phyloP scores from a whole-genome alignment of 148 eudicot species.

The Persicaria tinctoria region DNA sequence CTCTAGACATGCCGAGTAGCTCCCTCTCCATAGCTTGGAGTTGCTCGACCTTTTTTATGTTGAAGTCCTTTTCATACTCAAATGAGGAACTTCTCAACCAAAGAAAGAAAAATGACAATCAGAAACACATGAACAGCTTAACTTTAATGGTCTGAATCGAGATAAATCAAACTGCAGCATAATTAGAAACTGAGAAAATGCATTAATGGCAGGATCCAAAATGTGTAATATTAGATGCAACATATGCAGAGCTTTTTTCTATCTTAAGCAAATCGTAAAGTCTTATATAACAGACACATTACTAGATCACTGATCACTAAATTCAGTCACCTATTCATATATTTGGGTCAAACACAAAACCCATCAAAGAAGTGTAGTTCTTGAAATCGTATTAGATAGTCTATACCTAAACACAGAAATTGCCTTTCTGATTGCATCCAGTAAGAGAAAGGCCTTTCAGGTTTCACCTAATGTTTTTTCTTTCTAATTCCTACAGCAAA shows the following conservation, averaged over 20 bases:
- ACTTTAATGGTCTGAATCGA: neutral
- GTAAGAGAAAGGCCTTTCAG: neutral
- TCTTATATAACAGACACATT: neutral
- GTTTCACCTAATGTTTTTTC: neutral
- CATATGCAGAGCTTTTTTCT: neutral
- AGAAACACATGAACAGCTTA: neutral
- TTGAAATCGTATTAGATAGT: neutral
- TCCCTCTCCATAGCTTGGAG: slow-evolving; percentile 62
- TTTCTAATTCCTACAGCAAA: neutral
- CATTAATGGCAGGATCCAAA: neutral
- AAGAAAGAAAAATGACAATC: slow-evolving; percentile 14
- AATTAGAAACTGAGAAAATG: neutral
- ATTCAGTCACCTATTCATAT: neutral
- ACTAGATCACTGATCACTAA: neutral
- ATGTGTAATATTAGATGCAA: neutral
- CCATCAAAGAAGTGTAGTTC: neutral
- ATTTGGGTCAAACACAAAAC: neutral
- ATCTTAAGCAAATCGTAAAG: neutral
- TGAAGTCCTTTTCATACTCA: slow-evolving; percentile 56
- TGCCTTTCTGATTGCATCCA: neutral
- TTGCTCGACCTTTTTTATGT: slow-evolving; percentile 59
- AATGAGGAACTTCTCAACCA: slow-evolving; percentile 42
- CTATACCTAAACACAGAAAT: neutral
- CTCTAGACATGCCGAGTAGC: slow-evolving; percentile 49
- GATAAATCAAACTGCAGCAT: neutral